Base-by-base conservation (phyloP, 1,139 yeast species). In the Yamadazyma songkhlaensis region DNA sequence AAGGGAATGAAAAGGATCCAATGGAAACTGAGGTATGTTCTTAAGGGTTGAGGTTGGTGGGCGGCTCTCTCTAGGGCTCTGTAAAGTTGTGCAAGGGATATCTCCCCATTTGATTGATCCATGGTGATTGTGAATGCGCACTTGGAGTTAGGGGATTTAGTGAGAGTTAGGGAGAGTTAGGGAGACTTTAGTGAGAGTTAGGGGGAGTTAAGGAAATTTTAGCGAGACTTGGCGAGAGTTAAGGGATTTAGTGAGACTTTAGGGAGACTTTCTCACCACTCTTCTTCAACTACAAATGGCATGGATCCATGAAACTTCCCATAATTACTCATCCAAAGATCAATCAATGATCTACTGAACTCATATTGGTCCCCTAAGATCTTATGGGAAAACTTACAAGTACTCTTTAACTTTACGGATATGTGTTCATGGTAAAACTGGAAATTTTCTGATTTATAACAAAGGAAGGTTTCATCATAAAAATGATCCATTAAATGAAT, bases 401-500 rank as follows among this genome's bases (percentile, higher is more conserved):
- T 46, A 29, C 44, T 38, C 21, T 40, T 39, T 5, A 40, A 22
- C 27, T 40, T 42, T 9, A 40, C 31, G 9, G 11, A 25, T 9
- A 33, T 6, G 35, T 23, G 24, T 15, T 30, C 39, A 9, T 27
- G 32, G 4, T 26, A n/a, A 2, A 42, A 10, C 3, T 35, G 31
- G 12, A 44, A 39, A 28, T 44, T 39, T 10, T 38, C 37, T 7
- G 27, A 8, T 13, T 44, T 40, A 27, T 32, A 39, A 15, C 37
- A 37, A 10, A 34, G 28, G 2, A 42, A 39, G 13, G 39, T 43
- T 27, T 50, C 62, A 34, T 57, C 57, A 37, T 45, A 50, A 39
- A 46, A 59, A 32, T 44, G 46, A 31, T 57, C 59, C 36, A 51
- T 43, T 6, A 49, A 37, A 6, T 50, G 26, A 6, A 55, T 36